Percentiles rank a stretch among this genome's conserved stretches.
Evolutionary conservation across 371 early-diverging fungal genomes (phyloP).

Genomic region (Homolaphlyctis polyrhiza): DNA sequence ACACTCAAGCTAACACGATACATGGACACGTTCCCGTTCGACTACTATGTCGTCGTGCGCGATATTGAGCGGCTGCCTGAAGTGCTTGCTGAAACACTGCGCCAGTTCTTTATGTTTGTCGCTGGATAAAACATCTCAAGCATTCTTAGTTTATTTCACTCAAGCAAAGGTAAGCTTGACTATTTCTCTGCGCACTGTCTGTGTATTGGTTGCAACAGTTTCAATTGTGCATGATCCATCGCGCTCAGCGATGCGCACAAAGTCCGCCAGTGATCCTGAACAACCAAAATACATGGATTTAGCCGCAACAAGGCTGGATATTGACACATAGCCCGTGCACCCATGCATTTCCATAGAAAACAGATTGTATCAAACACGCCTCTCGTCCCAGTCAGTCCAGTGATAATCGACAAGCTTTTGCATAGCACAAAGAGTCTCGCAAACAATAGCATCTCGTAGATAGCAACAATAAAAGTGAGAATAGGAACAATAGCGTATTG

Average conservation of each 20-base stretch:
- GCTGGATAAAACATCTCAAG: neutral
- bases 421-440: no score
- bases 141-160: neutral
- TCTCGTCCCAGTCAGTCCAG: no score
- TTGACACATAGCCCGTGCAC: neutral
- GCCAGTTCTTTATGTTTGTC: conserved; percentile 78
- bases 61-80: conserved; percentile 84
- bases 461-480: no score
- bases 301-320: conserved; percentile 73
- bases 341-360: neutral
- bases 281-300: conserved; percentile 91
- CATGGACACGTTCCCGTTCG: conserved; percentile 96
- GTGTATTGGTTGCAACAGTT: conserved; percentile 54
- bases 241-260: conserved; percentile 56
- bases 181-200: conserved; percentile 76
- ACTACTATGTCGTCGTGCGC: conserved; percentile 88
- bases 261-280: conserved; percentile 50
- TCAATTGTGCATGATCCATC: conserved; percentile 55
- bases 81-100: conserved; percentile 84
- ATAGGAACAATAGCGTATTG: neutral
- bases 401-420: no score
- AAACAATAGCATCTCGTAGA: no score
- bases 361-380: neutral
- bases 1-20: conserved; percentile 77
- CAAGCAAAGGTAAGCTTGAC: conserved; percentile 40